Percentiles rank a stretch among this genome's conserved stretches.
Evolutionary conservation across 495 filamentous ascomycete genomes (phyloP).

Genomic region (Talaromyces liani): DNA sequence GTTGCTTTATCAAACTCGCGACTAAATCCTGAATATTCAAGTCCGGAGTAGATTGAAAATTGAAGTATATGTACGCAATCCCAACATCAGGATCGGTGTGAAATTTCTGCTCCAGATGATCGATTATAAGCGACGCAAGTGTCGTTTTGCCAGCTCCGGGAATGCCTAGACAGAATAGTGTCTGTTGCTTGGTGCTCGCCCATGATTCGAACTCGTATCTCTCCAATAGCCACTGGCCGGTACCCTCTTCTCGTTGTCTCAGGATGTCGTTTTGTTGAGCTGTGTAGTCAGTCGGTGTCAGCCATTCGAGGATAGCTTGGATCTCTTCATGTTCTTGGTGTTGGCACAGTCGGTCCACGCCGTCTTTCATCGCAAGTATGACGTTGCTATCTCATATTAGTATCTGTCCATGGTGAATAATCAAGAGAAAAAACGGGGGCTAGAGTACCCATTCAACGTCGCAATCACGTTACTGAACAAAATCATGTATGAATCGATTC

Average conservation of each 20-base stretch:
- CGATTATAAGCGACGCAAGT: constrained; percentile 22
- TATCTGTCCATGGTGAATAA: no score
- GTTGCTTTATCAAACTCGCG: constrained; percentile 29
- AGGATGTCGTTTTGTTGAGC: not conserved
- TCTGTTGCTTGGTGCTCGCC: not conserved
- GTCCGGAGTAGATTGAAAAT: constrained; percentile 24
- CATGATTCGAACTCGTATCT: not conserved
- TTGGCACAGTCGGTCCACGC: no score
- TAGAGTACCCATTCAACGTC: no score
- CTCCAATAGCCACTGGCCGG: constrained; percentile 8
- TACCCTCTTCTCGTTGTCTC: not conserved
- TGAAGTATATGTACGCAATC: constrained; percentile 36
- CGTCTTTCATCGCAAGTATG: no score
- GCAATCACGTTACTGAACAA: no score
- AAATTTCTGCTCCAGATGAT: constrained; percentile 16
- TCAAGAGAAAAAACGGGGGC: no score
- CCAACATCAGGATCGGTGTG: constrained; percentile 12
- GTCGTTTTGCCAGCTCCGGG: constrained; percentile 39
- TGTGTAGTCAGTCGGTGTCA: not conserved
- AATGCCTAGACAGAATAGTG: constrained; percentile 32
- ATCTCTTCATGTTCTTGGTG: no score
- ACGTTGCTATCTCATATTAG: no score
- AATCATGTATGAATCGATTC: no score
- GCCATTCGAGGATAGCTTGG: constrained; percentile 3
- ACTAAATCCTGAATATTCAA: constrained; percentile 25